phyloP scores from a whole-genome alignment of 2,329 filamentous ascomycete species.

The Trichophyton verrucosum region DNA sequence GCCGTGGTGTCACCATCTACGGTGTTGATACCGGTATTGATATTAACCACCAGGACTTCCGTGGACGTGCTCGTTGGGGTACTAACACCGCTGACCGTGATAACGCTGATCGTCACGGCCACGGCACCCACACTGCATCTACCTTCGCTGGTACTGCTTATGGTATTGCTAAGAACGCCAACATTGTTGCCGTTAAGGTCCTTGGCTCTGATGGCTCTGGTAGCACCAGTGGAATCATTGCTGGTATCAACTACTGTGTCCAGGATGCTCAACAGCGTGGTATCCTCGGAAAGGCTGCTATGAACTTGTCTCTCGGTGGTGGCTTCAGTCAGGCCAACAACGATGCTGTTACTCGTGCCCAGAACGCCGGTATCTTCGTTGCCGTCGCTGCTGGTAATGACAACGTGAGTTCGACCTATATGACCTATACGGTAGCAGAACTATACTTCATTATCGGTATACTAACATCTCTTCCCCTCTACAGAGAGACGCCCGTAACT shows the following conservation, averaged over 20 bases:
- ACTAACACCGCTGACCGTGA: slow-evolving; percentile 21
- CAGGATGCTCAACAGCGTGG: slow-evolving; percentile 22
- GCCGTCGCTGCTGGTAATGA: slow-evolving; percentile 34
- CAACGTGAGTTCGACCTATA: slow-evolving; percentile 13
- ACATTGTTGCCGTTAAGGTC: slow-evolving; percentile 38
- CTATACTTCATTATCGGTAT: background rate
- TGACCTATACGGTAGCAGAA: no score
- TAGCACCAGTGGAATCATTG: slow-evolving; percentile 36
- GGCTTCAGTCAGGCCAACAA: slow-evolving; percentile 27
- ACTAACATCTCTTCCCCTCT: background rate
- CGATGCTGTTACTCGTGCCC: slow-evolving; percentile 27
- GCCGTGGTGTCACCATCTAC: slow-evolving; percentile 26
- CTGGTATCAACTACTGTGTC: slow-evolving; percentile 35
- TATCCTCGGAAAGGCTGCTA: slow-evolving; percentile 21
- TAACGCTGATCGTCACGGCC: slow-evolving; percentile 21
- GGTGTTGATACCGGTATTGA: slow-evolving; percentile 32
- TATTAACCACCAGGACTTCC: slow-evolving; percentile 25
- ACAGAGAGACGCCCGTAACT: slow-evolving; percentile 22
- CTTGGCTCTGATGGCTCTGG: slow-evolving; percentile 36
- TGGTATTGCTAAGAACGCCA: slow-evolving; percentile 29
- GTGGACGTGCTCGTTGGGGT: slow-evolving; percentile 25
- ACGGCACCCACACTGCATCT: slow-evolving; percentile 31
- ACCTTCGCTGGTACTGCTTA: slow-evolving; percentile 27
- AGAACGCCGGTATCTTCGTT: slow-evolving; percentile 28
- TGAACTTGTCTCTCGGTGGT: slow-evolving; percentile 30